Conservation (phyloP, 2,329 filamentous ascomycete genomes). For the Leptographium wingfieldii region DNA sequence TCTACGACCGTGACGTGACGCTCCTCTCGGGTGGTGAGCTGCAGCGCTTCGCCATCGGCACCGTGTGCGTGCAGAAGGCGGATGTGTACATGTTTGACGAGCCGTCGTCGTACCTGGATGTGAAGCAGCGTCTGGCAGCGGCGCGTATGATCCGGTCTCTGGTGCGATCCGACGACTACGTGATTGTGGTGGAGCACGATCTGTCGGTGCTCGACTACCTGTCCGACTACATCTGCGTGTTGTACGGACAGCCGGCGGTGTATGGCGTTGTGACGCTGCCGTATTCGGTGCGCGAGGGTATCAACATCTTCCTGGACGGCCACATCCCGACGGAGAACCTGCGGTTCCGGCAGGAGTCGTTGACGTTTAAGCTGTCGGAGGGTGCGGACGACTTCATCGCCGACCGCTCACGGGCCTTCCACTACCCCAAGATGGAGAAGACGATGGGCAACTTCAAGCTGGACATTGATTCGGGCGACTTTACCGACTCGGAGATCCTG, state of each 20-base stretch:
- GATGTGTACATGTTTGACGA: constrained; percentile 99
- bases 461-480: constrained; percentile 66
- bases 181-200: constrained; percentile 99
- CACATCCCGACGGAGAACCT: constrained; percentile 94
- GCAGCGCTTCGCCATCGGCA: constrained; percentile 93
- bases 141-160: constrained; percentile 87
- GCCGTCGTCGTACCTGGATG: constrained; percentile 96
- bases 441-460: constrained; percentile 68
- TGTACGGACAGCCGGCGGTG: constrained; percentile 89
- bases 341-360: constrained; percentile 92
- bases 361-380: constrained; percentile 90
- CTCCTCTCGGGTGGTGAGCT: constrained; percentile 93
- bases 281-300: constrained; percentile 92
- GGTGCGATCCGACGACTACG: constrained; percentile 78
- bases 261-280: constrained; percentile 97
- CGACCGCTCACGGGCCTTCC: constrained; percentile 75
- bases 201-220: constrained; percentile 96
- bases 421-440: constrained; percentile 86
- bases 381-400: constrained; percentile 76
- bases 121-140: constrained; percentile 93
- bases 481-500: constrained; percentile 96
- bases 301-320: constrained; percentile 97
- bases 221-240: constrained; percentile 94
- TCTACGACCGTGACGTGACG: constrained; percentile 82
- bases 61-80: constrained; percentile 88